Percentiles rank a stretch among this genome's conserved stretches.
These are phyloP conservation scores for Dactylorhiza incarnata DNA, from an alignment of 106 monocot species.

Conservation along the genomic window DNA sequence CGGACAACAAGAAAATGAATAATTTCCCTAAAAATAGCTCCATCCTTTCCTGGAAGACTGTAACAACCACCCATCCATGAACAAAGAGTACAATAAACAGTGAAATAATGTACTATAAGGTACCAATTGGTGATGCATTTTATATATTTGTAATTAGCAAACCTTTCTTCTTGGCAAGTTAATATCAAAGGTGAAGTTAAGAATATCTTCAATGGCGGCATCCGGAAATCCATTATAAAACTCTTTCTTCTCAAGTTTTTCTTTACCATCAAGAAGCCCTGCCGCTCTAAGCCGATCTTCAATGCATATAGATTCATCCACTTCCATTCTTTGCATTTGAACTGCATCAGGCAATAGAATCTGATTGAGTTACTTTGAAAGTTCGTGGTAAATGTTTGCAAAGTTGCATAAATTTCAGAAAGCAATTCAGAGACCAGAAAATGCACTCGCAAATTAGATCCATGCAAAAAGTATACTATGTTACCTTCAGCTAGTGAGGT, in stretches of 20 bases:
- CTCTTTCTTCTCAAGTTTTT: constrained; percentile 9
- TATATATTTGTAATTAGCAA: constrained; percentile 2
- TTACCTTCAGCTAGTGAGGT: constrained; percentile 35
- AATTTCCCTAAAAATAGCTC: not conserved
- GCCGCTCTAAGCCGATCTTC: constrained; percentile 63
- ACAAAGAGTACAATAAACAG: not conserved
- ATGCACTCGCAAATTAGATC: not conserved
- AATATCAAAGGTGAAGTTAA: constrained; percentile 22
- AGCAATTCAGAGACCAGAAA: not conserved
- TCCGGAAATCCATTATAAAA: constrained; percentile 7
- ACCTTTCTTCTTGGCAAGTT: constrained; percentile 63
- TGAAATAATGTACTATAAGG: not conserved
- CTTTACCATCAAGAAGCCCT: constrained; percentile 42
- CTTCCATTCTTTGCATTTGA: constrained; percentile 35
- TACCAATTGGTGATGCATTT: not conserved
- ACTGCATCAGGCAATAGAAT: constrained; percentile 22
- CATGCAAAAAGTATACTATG: not conserved
- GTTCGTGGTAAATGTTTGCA: not conserved
- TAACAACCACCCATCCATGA: not conserved
- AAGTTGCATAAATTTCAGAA: constrained; percentile 2
- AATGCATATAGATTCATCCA: constrained; percentile 36
- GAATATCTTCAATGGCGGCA: constrained; percentile 6
- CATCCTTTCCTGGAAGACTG: not conserved
- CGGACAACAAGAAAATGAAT: not conserved
- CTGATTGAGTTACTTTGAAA: not conserved